Percentiles rank a stretch among this genome's conserved stretches.
These are phyloP conservation scores for Mucuna pruriens DNA, from an alignment of 306 rosid species.

Conservation along the genomic window DNA sequence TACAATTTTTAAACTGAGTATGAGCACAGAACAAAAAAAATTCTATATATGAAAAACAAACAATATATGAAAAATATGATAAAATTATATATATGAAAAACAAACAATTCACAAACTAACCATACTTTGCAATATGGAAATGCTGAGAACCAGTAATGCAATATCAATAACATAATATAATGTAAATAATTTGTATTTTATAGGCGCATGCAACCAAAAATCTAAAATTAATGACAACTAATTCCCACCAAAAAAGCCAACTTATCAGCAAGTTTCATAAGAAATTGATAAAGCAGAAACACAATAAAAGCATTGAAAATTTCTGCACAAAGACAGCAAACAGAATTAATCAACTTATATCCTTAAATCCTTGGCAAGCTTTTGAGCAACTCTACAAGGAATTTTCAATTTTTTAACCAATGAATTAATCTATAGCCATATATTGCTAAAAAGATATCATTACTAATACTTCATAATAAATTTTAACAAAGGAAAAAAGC, in stretches of 20 bases:
- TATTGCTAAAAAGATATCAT: neutral
- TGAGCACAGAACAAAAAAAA: neutral
- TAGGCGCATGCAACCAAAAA: neutral
- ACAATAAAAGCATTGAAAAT: neutral
- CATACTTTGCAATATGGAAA: neutral
- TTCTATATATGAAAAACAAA: neutral
- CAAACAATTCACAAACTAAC: slow-evolving; percentile 1
- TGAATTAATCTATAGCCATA: neutral
- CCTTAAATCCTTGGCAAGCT: neutral
- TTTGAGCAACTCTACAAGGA: neutral
- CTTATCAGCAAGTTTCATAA: neutral
- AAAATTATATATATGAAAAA: neutral
- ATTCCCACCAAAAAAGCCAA: neutral
- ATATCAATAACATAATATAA: neutral
- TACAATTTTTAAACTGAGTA: neutral
- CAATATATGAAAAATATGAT: neutral
- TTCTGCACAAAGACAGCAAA: neutral
- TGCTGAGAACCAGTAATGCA: neutral
- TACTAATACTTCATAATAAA: neutral
- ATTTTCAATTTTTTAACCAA: neutral
- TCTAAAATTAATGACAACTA: slow-evolving; percentile 1
- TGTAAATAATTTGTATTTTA: neutral
- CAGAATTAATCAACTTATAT: neutral
- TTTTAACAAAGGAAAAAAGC: neutral
- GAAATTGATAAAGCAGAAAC: neutral